Evolutionary conservation across 2,329 filamentous ascomycete species (phyloP).

Genomic region (Trichoderma arundinaceum): DNA sequence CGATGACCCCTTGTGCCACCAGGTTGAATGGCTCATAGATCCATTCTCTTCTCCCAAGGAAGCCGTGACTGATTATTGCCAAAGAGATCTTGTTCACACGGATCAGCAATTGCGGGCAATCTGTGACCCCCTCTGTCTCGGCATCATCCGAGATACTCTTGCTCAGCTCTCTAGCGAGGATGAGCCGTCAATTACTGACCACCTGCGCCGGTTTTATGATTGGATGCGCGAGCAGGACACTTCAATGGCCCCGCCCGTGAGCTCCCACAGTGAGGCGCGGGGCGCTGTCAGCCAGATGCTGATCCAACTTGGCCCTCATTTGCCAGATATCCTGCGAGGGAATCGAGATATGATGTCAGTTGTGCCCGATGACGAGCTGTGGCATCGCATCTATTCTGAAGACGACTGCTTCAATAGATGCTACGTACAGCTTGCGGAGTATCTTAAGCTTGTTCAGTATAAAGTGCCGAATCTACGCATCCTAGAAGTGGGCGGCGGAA

Average conservation of each 20-base stretch:
- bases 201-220: constrained; percentile 9
- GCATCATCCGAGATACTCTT: constrained; percentile 23
- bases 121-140: constrained; percentile 19
- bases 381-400: constrained; percentile 16
- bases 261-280: background rate
- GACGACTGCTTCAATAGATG: constrained; percentile 29
- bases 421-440: constrained; percentile 28
- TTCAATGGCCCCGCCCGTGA: background rate
- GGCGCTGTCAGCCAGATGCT: constrained; percentile 21
- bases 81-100: background rate
- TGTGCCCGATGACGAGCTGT: constrained; percentile 3
- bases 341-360: background rate
- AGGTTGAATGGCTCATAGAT: constrained; percentile 28
- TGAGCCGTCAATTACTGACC: background rate
- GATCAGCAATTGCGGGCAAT: background rate
- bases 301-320: constrained; percentile 8
- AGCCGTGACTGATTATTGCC: constrained; percentile 18
- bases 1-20: constrained; percentile 21
- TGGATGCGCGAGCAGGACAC: constrained; percentile 23
- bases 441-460: constrained; percentile 36
- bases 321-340: constrained; percentile 21
- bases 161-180: constrained; percentile 19
- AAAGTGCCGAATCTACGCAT: constrained; percentile 45
- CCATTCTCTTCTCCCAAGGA: constrained; percentile 15
- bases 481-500: constrained; percentile 49